Base-by-base conservation (phyloP, 345 rosid species). In the Eucalyptus cloeziana region DNA sequence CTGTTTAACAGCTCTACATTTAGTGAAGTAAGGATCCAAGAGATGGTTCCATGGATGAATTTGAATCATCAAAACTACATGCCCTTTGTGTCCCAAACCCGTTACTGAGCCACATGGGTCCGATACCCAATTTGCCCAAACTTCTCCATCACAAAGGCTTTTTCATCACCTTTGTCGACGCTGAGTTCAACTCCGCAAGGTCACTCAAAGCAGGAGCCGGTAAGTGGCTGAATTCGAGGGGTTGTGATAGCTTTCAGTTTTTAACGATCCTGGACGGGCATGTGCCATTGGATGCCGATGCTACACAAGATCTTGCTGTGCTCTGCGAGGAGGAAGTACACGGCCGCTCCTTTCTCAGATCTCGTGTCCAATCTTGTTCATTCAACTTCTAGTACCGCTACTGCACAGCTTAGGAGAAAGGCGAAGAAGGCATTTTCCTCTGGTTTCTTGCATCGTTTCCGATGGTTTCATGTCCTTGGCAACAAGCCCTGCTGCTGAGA, bases 81-180 rank as follows among this genome's bases (percentile, higher is more conserved):
- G 91, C 60, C 14, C 88, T 87, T 15, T 89, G 89, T 44, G 16
- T 90, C 17, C 92, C 89, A 12, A 40, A 6, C 37, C 86, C 90
- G 5, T 67, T 83, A 10, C 93, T 89, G 52, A 90, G 93, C 69
- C 92, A 90, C 88, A 88, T 91, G 43, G 88, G 44, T 58, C 88
- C 92, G 2, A 89, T 87, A 91, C 67, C 89, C 3, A 89, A 87
- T 11, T 56, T 90, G 16, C 91, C 89, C 30, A 89, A 92, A 76
- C 89, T 89, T 67, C 91, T 92, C 88, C 90, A 88, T 86, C 88
- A 45, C 40, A 71, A 13, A 11, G 92, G 90, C 9, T 87, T 90
- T 83, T 81, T 86, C 89, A 49, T 92, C 37, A 90, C 93, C 52
- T 92, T 87, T 30, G 91, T 90, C n/a, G 64, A 90, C 91, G 47